Evolutionary conservation across 1,284 basidiomycete species (phyloP), one percentile per base, ranked within the genome.

Genomic region (Trametes hirsuta): DNA sequence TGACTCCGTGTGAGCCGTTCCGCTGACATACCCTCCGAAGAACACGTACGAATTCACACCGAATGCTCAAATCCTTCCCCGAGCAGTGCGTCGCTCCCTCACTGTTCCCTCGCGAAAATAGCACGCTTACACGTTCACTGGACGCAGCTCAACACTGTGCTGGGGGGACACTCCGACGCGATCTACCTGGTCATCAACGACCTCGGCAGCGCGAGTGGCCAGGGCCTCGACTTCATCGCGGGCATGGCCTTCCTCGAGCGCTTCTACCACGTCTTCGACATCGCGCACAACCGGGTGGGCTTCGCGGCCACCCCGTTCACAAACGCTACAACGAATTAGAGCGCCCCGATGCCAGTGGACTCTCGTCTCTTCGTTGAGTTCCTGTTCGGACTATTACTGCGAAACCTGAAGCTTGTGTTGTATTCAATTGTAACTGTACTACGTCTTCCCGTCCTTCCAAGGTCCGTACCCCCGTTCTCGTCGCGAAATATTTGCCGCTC

Each of bases 201-300:
- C 63, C 45, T 71, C n/a, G 69, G 69, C 15, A 60, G 63, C 10
- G 37, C 49, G 11, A 64, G 63, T 30, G 72, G 72, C 1, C 49
- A 64, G 22, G 73, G 72, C 14, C 54, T 73, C 24, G 72, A 73
- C 58, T 73, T 74, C 63, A 67, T 74, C 56, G 71, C 75, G 58
- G 71, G 76, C 42, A 66, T 69, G 68, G 62, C 67, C 12, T 75
- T 72, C 51, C 68, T 80, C 15, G 83, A 89, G 72, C 81, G 86
- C 14, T 88, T 84, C 79, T 88, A 88, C 73, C 78, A 80, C n/a
- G 84, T 87, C 30, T 88, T 75, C 68, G 88, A 90, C 67, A 83
- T 82, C 35, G 72, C 76, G 37, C 83, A 84, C 74, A 58, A 58
- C 14, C 75, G 65, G 9, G 71, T 84, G 47, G 81, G 82, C 15